Base-by-base conservation (phyloP, 306 rosid genomes). In the Erythrophleum fordii region DNA sequence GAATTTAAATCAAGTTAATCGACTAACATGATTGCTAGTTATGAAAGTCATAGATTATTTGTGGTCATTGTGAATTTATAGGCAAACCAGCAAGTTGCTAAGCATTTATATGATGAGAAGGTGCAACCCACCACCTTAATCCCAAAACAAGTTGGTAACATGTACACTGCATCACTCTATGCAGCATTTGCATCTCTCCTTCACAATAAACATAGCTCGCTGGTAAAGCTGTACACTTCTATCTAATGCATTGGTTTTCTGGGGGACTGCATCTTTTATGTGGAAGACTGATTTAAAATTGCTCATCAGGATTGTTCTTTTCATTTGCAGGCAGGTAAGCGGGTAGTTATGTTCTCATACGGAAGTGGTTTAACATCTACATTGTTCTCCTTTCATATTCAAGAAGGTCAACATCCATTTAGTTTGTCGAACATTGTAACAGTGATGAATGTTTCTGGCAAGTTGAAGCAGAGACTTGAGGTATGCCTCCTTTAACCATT, bases 311-410 rank as follows among this genome's bases (percentile, higher is more conserved):
- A 10, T 80, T 67, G 45, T 66, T 75, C 64, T 70, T 31, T 72
- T 51, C 22, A 77, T 52, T 51, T 86, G 82, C 88, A 94, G 98
- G 78, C 69, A 5, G 95, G 94, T 66, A 89, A 87, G 70, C 73
- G 94, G 74, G 92, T 88, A 73, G 82, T 92, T 42, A 52, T 92
- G 90, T 94, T 92, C 85, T 94, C 98, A 1, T 94, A 92, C 58
- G 98, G 98, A 52, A 94, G 98, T 68, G 98, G 98, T 60, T 84
- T 85, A 69, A 87, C 98, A 25, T 87, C 98, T 58, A 89, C 98
- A 18, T 77, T 94, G 92, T 94, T 94, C 86, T 94, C 94, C 8
- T 81, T 94, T 81, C 85, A 58, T 55, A 42, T 90, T 77, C 81
- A 73, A 72, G 87, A 90, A 1, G 88, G 88, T 74, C 90, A 85